Base-by-base conservation (phyloP, 768 basidiomycete species). In the Auricularia heimuer region DNA sequence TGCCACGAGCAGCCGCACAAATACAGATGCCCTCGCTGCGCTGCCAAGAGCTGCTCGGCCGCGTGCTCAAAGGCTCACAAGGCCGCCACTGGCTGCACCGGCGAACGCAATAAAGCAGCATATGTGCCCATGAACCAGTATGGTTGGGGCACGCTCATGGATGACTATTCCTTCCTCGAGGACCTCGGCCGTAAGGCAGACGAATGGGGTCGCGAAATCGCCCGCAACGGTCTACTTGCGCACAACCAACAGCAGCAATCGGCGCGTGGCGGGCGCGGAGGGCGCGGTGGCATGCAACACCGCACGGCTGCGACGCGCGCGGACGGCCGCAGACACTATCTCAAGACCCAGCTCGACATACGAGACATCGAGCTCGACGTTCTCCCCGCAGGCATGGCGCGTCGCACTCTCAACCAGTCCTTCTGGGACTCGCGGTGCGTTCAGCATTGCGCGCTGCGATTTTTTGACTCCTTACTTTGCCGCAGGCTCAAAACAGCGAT, bases 161-260 rank as follows among this genome's bases (percentile, higher is more conserved):
- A 87, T 69, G 94, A 97, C 75, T 97, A 94, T 73, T 79, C 80
- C 51, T 94, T 86, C 72, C 78, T 97, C 68, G 94, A 97, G 75
- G 90, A 92, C 18, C 75, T 93, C 36, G 85, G 89, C 24, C 76
- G 94, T 68, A 86, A 82, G 69, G 86, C 89, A n/a, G 78, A 80
- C 24, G 85, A 83, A 12, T 90, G 88, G 86, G 92, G 88, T 0
- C 73, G 77, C 69, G 83, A 91, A 70, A 89, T 92, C 66, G 81
- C 81, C 67, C 78, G 79, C 62, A 83, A 90, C 65, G 82, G 87
- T 51, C 85, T 83, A 74, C 72, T 74, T 70, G 70, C 77, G 71
- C 62, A 72, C 29, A 29, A 29, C 68, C 12, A 65, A 62, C 58
- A 33, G 35, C 35, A 8, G 64, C 37, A 42, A 10, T 60, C 65